These are phyloP conservation scores for Aspergillus glaucus DNA, from an alignment of 2,329 filamentous ascomycete species.

Conservation along the genomic window DNA sequence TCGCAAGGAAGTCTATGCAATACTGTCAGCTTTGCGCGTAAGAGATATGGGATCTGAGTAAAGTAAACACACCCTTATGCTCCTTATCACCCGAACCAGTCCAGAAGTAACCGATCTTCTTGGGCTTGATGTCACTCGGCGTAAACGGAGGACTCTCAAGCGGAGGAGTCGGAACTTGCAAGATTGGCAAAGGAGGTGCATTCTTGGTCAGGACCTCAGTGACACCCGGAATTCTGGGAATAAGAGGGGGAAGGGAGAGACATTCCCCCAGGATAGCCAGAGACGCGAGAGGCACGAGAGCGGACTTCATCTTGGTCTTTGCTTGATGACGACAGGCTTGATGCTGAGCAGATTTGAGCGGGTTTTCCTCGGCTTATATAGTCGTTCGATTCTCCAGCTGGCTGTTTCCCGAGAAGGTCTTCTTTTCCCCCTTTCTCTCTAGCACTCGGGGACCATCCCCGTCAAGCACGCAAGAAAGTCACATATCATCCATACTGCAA, in stretches of 20 bases:
- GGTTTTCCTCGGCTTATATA: slow-evolving; percentile 13
- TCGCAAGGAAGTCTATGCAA: slow-evolving; percentile 49
- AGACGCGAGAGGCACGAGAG: slow-evolving; percentile 10
- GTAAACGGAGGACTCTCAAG: slow-evolving; percentile 50
- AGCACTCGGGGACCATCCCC: background rate
- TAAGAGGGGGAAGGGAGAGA: slow-evolving; percentile 47
- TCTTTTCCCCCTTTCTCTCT: background rate
- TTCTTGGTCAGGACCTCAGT: slow-evolving; percentile 50
- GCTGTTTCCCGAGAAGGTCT: background rate
- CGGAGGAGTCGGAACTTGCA: slow-evolving; percentile 55
- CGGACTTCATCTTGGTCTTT: slow-evolving; percentile 12
- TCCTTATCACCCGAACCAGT: slow-evolving; percentile 55
- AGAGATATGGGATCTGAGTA: background rate
- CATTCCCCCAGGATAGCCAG: slow-evolving; percentile 14
- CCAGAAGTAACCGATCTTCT: slow-evolving; percentile 63
- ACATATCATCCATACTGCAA: background rate
- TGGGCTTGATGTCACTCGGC: slow-evolving; percentile 52
- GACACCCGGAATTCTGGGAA: slow-evolving; percentile 54
- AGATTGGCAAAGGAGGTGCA: slow-evolving; percentile 50
- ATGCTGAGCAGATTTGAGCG: slow-evolving; percentile 13
- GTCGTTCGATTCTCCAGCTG: background rate
- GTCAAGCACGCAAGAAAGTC: slow-evolving; percentile 10
- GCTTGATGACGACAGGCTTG: slow-evolving; percentile 1
- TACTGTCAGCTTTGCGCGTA: background rate
- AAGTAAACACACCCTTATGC: slow-evolving; percentile 39